Conservation (phyloP, 768 basidiomycete genomes). For the Candolleomyces efflorescens region DNA sequence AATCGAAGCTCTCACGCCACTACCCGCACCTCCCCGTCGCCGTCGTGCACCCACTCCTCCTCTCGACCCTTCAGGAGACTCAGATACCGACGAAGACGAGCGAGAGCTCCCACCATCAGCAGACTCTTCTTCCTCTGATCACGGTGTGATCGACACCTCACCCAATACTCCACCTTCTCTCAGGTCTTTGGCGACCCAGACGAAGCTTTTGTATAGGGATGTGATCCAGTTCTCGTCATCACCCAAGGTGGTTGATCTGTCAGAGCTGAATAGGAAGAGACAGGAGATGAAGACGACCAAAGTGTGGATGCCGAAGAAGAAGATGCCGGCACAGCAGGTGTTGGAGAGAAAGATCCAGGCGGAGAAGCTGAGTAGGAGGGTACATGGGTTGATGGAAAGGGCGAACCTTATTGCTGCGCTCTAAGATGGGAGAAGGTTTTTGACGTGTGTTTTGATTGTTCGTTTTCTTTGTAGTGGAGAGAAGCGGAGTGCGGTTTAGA, state of each 20-base stretch:
- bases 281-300: conserved; percentile 39
- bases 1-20: conserved; percentile 67
- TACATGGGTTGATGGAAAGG: conserved; percentile 67
- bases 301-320: conserved; percentile 78
- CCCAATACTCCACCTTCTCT: conserved; percentile 42
- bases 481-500: too few relatives aligned
- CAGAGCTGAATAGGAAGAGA: conserved; percentile 49
- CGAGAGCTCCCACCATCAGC: conserved; percentile 33
- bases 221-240: conserved; percentile 82
- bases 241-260: conserved; percentile 83
- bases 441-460: too few relatives aligned
- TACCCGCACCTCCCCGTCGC: conserved; percentile 41
- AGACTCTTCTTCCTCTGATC: not conserved
- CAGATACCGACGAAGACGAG: conserved; percentile 67
- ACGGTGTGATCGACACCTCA: not conserved
- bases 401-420: conserved; percentile 34
- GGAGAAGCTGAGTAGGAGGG: conserved; percentile 62
- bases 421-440: not conserved
- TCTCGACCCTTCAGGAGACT: conserved; percentile 57
- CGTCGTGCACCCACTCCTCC: conserved; percentile 57
- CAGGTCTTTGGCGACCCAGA: conserved; percentile 72
- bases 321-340: conserved; percentile 78
- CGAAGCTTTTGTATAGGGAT: conserved; percentile 84
- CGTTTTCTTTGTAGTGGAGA: too few relatives aligned
- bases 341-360: conserved; percentile 73